Evolutionary conservation across 2,329 filamentous ascomycete genomes (phyloP).

Genomic region (Neofusicoccum kwambonambiense): DNA sequence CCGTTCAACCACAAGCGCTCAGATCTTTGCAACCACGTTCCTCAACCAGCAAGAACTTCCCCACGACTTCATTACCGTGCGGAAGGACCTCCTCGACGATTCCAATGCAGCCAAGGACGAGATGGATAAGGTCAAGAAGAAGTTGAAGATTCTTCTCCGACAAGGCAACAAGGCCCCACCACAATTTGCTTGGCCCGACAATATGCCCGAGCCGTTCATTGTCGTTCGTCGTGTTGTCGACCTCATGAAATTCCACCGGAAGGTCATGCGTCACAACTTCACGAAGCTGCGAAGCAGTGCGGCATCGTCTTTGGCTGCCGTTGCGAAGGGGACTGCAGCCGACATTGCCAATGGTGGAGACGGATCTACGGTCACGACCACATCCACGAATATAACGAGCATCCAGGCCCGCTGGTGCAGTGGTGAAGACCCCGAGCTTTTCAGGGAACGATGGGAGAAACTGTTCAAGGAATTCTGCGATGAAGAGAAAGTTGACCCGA

Average conservation of each 20-base stretch:
- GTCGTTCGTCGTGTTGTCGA: conserved; percentile 91
- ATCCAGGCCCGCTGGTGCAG: conserved; percentile 96
- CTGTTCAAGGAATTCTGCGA: conserved; percentile 96
- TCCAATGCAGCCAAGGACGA: conserved; percentile 98
- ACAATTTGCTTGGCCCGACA: conserved; percentile 97
- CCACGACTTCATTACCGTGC: conserved; percentile 81
- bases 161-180: conserved; percentile 91
- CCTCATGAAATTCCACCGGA: conserved; percentile 94
- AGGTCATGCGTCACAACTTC: conserved; percentile 94
- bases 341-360: conserved; percentile 13
- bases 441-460: conserved; percentile 97
- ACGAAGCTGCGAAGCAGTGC: conserved; percentile 70
- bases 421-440: conserved; percentile 89
- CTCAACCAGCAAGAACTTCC: conserved; percentile 81
- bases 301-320: conserved; percentile 58
- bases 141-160: conserved; percentile 86
- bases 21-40: conserved; percentile 92
- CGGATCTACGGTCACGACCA: conserved; percentile 34
- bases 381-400: conserved; percentile 24
- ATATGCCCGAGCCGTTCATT: conserved; percentile 89
- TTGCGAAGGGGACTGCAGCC: conserved; percentile 19
- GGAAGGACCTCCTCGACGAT: conserved; percentile 93
- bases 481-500: conserved; percentile 95
- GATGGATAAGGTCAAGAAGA: conserved; percentile 99
- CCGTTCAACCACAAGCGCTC: conserved; percentile 90